Conservation (phyloP, 768 basidiomycete species). For the Tricholoma sp. region DNA sequence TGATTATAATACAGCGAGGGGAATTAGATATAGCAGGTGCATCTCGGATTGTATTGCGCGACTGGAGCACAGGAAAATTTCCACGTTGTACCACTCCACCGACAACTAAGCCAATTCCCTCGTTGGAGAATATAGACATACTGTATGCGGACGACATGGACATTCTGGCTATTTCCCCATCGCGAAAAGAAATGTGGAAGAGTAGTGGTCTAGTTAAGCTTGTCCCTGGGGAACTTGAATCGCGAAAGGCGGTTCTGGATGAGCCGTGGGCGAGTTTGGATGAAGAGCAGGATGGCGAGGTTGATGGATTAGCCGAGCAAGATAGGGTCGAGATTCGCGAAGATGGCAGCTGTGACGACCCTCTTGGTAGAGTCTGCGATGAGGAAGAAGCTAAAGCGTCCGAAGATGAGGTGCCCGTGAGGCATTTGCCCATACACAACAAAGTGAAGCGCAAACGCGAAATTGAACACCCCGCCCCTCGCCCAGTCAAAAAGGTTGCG, state of each 20-base stretch:
- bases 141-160: slow-evolving; percentile 43
- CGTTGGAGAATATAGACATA: slow-evolving; percentile 14
- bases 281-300: slow-evolving; percentile 31
- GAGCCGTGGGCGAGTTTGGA: slow-evolving; percentile 41
- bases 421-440: slow-evolving; percentile 23
- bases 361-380: slow-evolving; percentile 34
- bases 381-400: slow-evolving; percentile 33
- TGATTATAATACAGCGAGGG: slow-evolving; percentile 59
- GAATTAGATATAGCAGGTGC: slow-evolving; percentile 68
- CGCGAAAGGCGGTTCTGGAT: slow-evolving; percentile 33
- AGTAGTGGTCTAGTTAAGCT: slow-evolving; percentile 55
- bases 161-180: slow-evolving; percentile 42
- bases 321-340: slow-evolving; percentile 27
- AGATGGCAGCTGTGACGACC: slow-evolving; percentile 23
- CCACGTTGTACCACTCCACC: slow-evolving; percentile 65
- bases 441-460: slow-evolving; percentile 46
- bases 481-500: slow-evolving; percentile 48
- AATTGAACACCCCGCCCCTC: slow-evolving; percentile 21
- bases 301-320: slow-evolving; percentile 22
- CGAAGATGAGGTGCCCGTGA: slow-evolving; percentile 34
- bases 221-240: slow-evolving; percentile 28
- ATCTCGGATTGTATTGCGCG: slow-evolving; percentile 73
- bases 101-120: slow-evolving; percentile 7
- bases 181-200: slow-evolving; percentile 67
- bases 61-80: slow-evolving; percentile 77